Base-by-base conservation (phyloP, 345 rosid species). In the Orychophragmus violaceus region DNA sequence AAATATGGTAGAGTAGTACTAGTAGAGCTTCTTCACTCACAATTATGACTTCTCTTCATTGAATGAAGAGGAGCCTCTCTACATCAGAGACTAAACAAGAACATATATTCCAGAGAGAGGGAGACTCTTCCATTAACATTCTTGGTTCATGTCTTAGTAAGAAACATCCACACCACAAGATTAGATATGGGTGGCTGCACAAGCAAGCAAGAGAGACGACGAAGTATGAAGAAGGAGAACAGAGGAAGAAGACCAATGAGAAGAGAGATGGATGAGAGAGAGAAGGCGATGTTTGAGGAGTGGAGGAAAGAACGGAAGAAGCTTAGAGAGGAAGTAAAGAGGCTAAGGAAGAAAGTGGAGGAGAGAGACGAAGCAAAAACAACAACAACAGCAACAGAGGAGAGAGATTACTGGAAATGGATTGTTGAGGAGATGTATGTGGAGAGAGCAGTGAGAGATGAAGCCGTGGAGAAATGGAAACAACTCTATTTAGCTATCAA, bases 391-490 rank as follows among this genome's bases (percentile, higher is more conserved):
- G 64, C 70, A 59, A 63, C 17, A 52, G 64, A 59, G 24, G 82
- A 80, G 3, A 74, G 76, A 42, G 77, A 74, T 56, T 62, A 76
- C 2, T 83, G 84, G 81, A 71, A 64, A 25, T 49, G 81, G 59
- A 18, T 76, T 35, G 69, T 84, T 62, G 90, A 81, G 76, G 85
- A 77, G 59, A 82, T 81, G 86, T 78, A 74, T 66, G 82, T 83
- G 63, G 97, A 87, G 72, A 86, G 90, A 58, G 81, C 81, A 6
- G 68, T 84, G 75, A 57, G 88, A 49, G 90, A 90, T 66, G 88
- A 87, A 64, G 85, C 92, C 23, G 87, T 83, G 33, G 90, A 86
- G 72, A 90, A 84, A 64, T 90, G 97, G 97, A 90, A 90, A 80
- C 85, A 75, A 51, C 88, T 90, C 33, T 88, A 90, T 58, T 86